These are phyloP conservation scores for Pseudogymnoascus sp. DNA, from an alignment of 2,329 filamentous ascomycete genomes.

Conservation along the genomic window DNA sequence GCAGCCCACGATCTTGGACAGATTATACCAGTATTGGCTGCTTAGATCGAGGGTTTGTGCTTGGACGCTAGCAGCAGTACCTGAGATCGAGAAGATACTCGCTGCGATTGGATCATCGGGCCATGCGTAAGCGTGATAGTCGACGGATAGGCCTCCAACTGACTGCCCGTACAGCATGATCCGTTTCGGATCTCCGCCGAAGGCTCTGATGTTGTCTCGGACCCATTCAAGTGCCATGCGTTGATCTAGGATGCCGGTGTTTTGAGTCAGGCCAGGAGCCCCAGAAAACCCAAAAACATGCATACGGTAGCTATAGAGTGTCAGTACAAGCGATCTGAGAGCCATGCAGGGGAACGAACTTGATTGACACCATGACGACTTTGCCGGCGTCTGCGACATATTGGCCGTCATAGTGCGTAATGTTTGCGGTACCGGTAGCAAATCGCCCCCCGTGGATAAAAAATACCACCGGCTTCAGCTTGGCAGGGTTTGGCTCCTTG, in stretches of 20 bases:
- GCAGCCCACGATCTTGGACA: constrained; percentile 22
- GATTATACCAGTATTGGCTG: constrained; percentile 21
- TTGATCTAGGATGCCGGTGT: constrained; percentile 48
- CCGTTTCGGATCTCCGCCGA: constrained; percentile 43
- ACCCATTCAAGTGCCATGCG: constrained; percentile 49
- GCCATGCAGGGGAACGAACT: constrained; percentile 28
- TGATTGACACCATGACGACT: constrained; percentile 38
- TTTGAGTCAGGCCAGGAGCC: constrained; percentile 13
- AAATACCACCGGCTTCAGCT: constrained; percentile 35
- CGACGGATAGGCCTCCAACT: constrained; percentile 18
- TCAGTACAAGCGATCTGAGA: background rate
- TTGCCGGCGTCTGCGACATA: constrained; percentile 35
- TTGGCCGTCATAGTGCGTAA: constrained; percentile 34
- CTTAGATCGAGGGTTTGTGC: constrained; percentile 12
- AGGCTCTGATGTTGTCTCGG: constrained; percentile 43
- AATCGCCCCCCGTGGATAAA: constrained; percentile 38
- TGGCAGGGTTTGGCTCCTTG: constrained; percentile 25
- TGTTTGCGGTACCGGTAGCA: constrained; percentile 30
- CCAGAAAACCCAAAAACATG: constrained; percentile 20
- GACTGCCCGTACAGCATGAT: constrained; percentile 24
- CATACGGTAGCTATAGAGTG: constrained; percentile 33
- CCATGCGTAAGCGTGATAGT: constrained; percentile 18
- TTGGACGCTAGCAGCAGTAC: constrained; percentile 23
- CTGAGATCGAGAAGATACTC: constrained; percentile 27
- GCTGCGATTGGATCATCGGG: constrained; percentile 15